These are phyloP conservation scores for Nyssa sinensis DNA, from an alignment of 148 eudicot species.

Conservation along the genomic window DNA sequence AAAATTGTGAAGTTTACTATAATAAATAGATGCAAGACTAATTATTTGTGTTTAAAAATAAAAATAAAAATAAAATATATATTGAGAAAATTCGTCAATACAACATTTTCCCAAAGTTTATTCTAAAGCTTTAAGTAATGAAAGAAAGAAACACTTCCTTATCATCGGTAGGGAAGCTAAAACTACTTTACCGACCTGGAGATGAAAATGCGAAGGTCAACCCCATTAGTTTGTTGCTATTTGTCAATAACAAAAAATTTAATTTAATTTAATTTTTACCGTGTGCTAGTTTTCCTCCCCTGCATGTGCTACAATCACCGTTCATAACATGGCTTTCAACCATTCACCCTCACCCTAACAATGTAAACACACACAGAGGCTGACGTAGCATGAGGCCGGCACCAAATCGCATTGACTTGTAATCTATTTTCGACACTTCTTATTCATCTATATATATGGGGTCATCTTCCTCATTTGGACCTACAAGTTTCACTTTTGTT, in stretches of 20 bases:
- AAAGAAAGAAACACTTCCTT: background rate
- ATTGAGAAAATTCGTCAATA: too few relatives aligned
- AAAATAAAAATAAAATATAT: too few relatives aligned
- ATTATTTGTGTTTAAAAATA: too few relatives aligned
- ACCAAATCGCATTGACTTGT: constrained; percentile 35
- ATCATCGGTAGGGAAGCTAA: constrained; percentile 12
- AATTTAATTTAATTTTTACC: constrained; percentile 12
- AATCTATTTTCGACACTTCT: too few relatives aligned
- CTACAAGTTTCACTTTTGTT: constrained; percentile 17
- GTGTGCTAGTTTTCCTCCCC: background rate
- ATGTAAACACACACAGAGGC: too few relatives aligned
- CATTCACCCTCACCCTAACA: background rate
- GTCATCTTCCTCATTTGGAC: constrained; percentile 15
- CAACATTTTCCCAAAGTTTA: background rate
- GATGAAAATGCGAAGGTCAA: constrained; percentile 11
- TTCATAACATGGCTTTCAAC: background rate
- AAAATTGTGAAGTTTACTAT: too few relatives aligned
- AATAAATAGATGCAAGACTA: too few relatives aligned
- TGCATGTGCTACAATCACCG: background rate
- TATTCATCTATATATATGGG: constrained; percentile 17
- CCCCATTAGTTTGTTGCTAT: background rate
- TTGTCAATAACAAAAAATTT: too few relatives aligned
- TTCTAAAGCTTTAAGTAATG: background rate
- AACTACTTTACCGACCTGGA: constrained; percentile 19
- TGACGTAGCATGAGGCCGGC: constrained; percentile 23